Evolutionary conservation across 2,329 filamentous ascomycete genomes (phyloP).

Genomic region (Pseudogymnoascus sp.): DNA sequence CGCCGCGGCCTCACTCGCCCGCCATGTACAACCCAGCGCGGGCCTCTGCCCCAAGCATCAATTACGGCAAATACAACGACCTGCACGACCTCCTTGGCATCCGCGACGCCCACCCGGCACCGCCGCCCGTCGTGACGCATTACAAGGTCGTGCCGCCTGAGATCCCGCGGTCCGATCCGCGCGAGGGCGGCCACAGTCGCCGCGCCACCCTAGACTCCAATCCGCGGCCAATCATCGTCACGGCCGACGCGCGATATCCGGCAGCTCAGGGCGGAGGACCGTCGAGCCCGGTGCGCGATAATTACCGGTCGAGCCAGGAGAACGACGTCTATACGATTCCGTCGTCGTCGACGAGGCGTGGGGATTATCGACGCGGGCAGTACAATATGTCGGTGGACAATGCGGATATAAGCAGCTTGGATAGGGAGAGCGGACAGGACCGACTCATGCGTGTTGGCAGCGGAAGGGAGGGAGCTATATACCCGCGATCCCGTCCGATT

Average conservation of each 20-base stretch:
- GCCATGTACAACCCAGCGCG: conserved; percentile 43
- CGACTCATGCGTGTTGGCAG: conserved; percentile 16
- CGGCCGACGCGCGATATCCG: conserved; percentile 34
- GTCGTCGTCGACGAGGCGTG: conserved; percentile 40
- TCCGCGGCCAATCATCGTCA: conserved; percentile 48
- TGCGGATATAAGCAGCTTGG: conserved; percentile 35
- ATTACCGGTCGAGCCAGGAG: conserved; percentile 48
- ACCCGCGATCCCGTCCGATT: conserved; percentile 20
- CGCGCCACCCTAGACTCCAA: conserved; percentile 43
- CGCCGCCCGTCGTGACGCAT: conserved; percentile 44
- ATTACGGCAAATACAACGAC: conserved; percentile 46
- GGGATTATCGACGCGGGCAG: conserved; percentile 33
- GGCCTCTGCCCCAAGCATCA: conserved; percentile 46
- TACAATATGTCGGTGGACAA: conserved; percentile 45
- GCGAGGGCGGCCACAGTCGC: conserved; percentile 42
- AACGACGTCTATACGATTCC: conserved; percentile 48
- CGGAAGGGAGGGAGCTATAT: conserved; percentile 19
- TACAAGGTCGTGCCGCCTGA: conserved; percentile 45
- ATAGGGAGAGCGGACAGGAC: conserved; percentile 18
- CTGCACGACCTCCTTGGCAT: conserved; percentile 45
- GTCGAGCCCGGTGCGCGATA: conserved; percentile 47
- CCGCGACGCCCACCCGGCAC: conserved; percentile 29
- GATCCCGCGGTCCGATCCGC: conserved; percentile 43
- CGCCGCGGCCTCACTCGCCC: conserved; percentile 38
- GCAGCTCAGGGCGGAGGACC: conserved; percentile 23